Conservation (phyloP, 2,329 filamentous ascomycete genomes). For the Westerdykella aurantiaca region DNA sequence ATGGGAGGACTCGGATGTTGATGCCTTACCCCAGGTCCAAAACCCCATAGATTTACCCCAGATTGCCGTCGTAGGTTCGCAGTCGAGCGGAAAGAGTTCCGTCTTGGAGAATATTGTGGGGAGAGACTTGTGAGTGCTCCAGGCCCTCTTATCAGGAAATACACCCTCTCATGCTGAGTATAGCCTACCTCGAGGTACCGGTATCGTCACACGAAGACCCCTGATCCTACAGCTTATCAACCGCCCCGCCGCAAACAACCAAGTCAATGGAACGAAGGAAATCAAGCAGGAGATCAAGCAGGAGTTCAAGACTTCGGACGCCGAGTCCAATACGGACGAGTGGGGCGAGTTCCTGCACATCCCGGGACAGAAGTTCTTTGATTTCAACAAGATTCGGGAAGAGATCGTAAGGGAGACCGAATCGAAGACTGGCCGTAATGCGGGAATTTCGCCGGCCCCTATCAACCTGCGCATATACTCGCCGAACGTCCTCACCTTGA, state of each 20-base stretch:
- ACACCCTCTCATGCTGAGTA: conserved; percentile 20
- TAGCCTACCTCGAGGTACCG: conserved; percentile 92
- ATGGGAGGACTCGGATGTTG: conserved; percentile 17
- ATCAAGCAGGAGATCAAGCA: too few relatives aligned
- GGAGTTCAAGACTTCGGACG: conserved; percentile 69
- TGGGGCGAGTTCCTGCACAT: conserved; percentile 99
- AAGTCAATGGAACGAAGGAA: conserved; percentile 65
- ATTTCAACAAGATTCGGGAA: conserved; percentile 97
- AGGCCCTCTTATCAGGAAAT: not conserved
- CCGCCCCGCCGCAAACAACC: conserved; percentile 56
- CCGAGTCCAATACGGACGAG: conserved; percentile 86
- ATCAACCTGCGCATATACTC: conserved; percentile 99
- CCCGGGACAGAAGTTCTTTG: conserved; percentile 92
- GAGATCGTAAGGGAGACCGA: conserved; percentile 97
- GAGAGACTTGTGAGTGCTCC: conserved; percentile 79
- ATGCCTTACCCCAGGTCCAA: conserved; percentile 61
- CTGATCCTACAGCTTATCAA: conserved; percentile 98
- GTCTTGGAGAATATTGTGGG: conserved; percentile 98
- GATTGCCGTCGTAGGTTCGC: conserved; percentile 95
- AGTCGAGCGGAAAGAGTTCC: conserved; percentile 98
- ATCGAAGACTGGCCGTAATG: conserved; percentile 91
- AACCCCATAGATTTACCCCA: conserved; percentile 98
- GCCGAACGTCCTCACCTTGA: conserved; percentile 93
- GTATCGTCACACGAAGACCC: conserved; percentile 92
- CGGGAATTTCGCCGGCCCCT: conserved; percentile 89